Conservation (phyloP, 2,329 filamentous ascomycete species). For the Davidsoniella virescens region DNA sequence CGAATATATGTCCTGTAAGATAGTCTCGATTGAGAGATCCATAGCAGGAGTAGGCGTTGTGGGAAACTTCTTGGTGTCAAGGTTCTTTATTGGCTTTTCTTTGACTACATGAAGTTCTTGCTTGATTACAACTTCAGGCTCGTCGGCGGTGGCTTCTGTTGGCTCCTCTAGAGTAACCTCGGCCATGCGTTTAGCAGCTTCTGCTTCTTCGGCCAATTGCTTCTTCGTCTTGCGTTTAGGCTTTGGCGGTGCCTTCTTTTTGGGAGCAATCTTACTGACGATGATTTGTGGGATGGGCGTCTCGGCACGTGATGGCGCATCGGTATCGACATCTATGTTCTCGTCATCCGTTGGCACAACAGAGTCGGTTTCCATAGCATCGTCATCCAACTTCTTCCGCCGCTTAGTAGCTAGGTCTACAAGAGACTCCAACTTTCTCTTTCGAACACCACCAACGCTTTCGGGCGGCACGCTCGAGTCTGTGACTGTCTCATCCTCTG, state of each 20-base stretch:
- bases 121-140: conserved; percentile 32
- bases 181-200: conserved; percentile 34
- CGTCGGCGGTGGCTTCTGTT: conserved; percentile 15
- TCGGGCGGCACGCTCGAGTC: conserved; percentile 56
- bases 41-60: conserved; percentile 31
- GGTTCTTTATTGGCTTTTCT: conserved; percentile 19
- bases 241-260: conserved; percentile 30
- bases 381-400: conserved; percentile 65
- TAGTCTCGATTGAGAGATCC: conserved; percentile 28
- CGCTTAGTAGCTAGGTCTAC: conserved; percentile 49
- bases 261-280: conserved; percentile 36
- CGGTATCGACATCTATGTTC: conserved; percentile 27
- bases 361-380: conserved; percentile 52
- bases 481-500: conserved; percentile 51
- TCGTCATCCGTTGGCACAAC: conserved; percentile 30
- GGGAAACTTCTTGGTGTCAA: conserved; percentile 32
- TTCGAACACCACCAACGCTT: conserved; percentile 35
- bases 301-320: conserved; percentile 29
- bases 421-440: conserved; percentile 50
- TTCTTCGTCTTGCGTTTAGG: conserved; percentile 66
- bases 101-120: conserved; percentile 17
- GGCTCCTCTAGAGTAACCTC: conserved; percentile 4
- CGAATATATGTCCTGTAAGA: conserved; percentile 22
- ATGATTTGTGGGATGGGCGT: conserved; percentile 25
- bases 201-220: conserved; percentile 51